Conservation (phyloP, 495 filamentous ascomycete species). For the Hypoxylon lenormandii region DNA sequence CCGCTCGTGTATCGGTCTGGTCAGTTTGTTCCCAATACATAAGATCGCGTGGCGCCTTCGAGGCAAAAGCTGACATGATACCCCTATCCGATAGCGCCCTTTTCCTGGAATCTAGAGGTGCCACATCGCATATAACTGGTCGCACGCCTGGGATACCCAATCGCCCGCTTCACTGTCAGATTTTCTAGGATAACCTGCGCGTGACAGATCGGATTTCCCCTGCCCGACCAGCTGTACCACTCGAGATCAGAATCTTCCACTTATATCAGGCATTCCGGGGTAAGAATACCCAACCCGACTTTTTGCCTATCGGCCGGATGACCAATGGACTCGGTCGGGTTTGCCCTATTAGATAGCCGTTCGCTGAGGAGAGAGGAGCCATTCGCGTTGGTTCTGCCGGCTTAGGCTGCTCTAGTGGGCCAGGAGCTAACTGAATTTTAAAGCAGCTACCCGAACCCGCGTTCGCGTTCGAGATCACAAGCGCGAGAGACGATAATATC, state of each 20-base stretch:
- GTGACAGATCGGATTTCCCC: slow-evolving; percentile 38
- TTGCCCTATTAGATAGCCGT: slow-evolving; percentile 32
- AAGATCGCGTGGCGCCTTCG: slow-evolving; percentile 25
- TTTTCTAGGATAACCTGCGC: slow-evolving; percentile 34
- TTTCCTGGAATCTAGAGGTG: slow-evolving; percentile 22
- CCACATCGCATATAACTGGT: slow-evolving; percentile 32
- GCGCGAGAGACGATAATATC: slow-evolving; percentile 33
- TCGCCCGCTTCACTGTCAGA: slow-evolving; percentile 33
- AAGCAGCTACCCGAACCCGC: slow-evolving; percentile 41
- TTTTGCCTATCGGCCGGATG: slow-evolving; percentile 24
- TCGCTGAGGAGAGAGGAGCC: not conserved
- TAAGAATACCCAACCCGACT: slow-evolving; percentile 18
- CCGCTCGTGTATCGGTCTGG: slow-evolving; percentile 22
- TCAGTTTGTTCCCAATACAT: slow-evolving; percentile 19
- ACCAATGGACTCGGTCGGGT: slow-evolving; percentile 15
- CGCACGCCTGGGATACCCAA: slow-evolving; percentile 26
- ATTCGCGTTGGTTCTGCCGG: slow-evolving; percentile 6
- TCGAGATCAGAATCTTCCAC: slow-evolving; percentile 24
- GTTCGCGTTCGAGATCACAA: slow-evolving; percentile 39
- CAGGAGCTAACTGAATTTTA: slow-evolving; percentile 26
- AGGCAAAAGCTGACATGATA: slow-evolving; percentile 27
- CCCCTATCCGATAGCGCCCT: slow-evolving; percentile 42
- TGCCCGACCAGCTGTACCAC: slow-evolving; percentile 31
- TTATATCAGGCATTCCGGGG: slow-evolving; percentile 26
- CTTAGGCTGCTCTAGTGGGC: slow-evolving; percentile 23